Evolutionary conservation across 495 filamentous ascomycete species (phyloP).

Genomic region (Aspergillus asperescens): DNA sequence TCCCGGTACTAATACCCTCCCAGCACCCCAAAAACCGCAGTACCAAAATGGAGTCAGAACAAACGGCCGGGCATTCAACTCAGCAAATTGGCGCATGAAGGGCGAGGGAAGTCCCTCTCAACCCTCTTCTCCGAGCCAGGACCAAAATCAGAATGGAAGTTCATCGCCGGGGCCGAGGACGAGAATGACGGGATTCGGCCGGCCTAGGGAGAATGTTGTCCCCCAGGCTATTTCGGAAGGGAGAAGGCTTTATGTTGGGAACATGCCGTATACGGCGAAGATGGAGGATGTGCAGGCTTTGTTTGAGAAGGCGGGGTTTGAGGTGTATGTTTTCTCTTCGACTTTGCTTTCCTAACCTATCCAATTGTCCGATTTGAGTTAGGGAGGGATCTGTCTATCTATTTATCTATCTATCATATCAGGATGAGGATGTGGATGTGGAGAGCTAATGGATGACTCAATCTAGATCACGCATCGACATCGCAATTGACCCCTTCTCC

Average conservation of each 20-base stretch:
- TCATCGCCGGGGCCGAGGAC: not conserved
- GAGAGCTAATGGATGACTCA: no score
- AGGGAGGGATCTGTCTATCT: no score
- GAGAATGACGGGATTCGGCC: slow-evolving; percentile 31
- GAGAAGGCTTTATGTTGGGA: slow-evolving; percentile 58
- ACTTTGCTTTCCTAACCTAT: not conserved
- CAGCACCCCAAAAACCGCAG: slow-evolving; percentile 36
- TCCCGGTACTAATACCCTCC: slow-evolving; percentile 19
- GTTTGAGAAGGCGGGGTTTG: slow-evolving; percentile 44
- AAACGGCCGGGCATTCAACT: slow-evolving; percentile 43
- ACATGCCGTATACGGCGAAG: slow-evolving; percentile 61
- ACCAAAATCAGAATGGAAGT: slow-evolving; percentile 26
- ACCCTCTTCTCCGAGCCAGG: slow-evolving; percentile 15
- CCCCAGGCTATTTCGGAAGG: slow-evolving; percentile 41
- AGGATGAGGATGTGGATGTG: no score
- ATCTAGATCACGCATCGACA: slow-evolving; percentile 55
- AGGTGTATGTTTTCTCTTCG: slow-evolving; percentile 31
- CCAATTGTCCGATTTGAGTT: not conserved
- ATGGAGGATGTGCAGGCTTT: slow-evolving; percentile 55
- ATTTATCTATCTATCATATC: no score
- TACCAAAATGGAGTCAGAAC: slow-evolving; percentile 38
- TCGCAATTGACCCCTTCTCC: slow-evolving; percentile 62
- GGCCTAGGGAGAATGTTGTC: slow-evolving; percentile 34
- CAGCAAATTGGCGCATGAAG: slow-evolving; percentile 45
- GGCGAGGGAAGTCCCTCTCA: slow-evolving; percentile 25